Evolutionary conservation across 169 alveolate species (phyloP).

Genomic region (Cryptosporidium viatorum): DNA sequence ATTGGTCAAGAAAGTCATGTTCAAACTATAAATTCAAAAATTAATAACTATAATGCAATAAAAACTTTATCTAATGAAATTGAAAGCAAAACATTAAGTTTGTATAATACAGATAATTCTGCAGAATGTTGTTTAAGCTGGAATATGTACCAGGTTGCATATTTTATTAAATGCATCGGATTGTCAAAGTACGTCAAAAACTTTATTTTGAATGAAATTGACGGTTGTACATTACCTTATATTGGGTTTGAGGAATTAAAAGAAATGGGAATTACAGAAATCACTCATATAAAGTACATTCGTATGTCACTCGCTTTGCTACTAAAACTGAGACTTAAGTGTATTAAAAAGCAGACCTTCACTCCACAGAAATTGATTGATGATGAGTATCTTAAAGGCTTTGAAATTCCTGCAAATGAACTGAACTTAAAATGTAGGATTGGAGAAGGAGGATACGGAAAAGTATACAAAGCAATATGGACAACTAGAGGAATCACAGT

Average conservation of each 20-base stretch:
- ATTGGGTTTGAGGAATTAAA: constrained; percentile 73
- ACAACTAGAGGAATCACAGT: constrained; percentile 79
- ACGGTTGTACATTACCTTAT: constrained; percentile 79
- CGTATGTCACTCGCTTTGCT: constrained; percentile 71
- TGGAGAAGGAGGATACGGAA: constrained; percentile 89
- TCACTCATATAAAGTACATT: constrained; percentile 72
- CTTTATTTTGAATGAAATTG: constrained; percentile 77
- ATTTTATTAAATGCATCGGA: constrained; percentile 77
- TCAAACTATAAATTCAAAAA: not conserved
- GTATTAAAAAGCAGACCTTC: constrained; percentile 73
- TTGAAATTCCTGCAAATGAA: constrained; percentile 78
- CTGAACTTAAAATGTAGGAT: constrained; percentile 77
- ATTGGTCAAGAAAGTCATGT: not conserved
- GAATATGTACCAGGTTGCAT: constrained; percentile 78
- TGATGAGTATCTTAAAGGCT: constrained; percentile 55
- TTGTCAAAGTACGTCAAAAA: constrained; percentile 76
- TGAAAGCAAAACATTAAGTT: constrained; percentile 16
- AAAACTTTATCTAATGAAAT: constrained; percentile 30
- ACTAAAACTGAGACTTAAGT: constrained; percentile 78
- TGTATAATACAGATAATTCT: constrained; percentile 19
- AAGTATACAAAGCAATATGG: constrained; percentile 85
- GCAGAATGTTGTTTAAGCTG: constrained; percentile 80
- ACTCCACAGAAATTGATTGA: constrained; percentile 61
- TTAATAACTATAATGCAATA: constrained; percentile 8
- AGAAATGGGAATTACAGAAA: constrained; percentile 77